A percentile compares a stretch with the other conserved stretches of the same genome.
Evolutionary conservation across 495 filamentous ascomycete species (phyloP).

Genomic region (Cairneyella variabilis): DNA sequence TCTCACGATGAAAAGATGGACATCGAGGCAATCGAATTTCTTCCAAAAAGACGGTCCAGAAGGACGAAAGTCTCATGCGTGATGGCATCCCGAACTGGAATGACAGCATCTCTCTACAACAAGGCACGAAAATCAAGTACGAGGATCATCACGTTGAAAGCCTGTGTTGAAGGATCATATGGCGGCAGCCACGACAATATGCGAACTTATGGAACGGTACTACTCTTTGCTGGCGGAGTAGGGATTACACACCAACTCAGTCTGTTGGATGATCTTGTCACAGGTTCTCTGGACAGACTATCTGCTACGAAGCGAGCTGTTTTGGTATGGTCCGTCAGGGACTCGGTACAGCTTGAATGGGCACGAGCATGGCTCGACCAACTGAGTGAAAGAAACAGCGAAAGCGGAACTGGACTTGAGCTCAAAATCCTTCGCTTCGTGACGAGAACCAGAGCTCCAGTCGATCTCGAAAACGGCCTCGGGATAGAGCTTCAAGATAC

Average conservation of each 20-base stretch:
- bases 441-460: conserved; percentile 54
- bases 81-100: conserved; percentile 55
- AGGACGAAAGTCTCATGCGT: conserved; percentile 54
- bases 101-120: conserved; percentile 49
- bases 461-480: conserved; percentile 50
- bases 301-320: conserved; percentile 57
- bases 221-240: conserved; percentile 64
- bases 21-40: too few species aligned
- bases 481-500: too few species aligned
- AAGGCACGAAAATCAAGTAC: neutral
- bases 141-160: conserved; percentile 26
- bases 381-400: conserved; percentile 59
- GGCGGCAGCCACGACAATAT: conserved; percentile 46
- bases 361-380: conserved; percentile 72
- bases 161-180: conserved; percentile 63
- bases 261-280: conserved; percentile 53
- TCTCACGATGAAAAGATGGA: conserved; percentile 2
- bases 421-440: conserved; percentile 66
- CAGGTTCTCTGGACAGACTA: conserved; percentile 44
- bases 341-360: conserved; percentile 65
- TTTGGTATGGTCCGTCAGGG: conserved; percentile 67
- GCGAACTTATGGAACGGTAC: conserved; percentile 59
- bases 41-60: neutral
- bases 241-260: conserved; percentile 67
- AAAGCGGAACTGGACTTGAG: conserved; percentile 56